Evolutionary conservation across 164 flowering plant genomes (phyloP), one percentile per base, ranked within the genome.

Genomic region (Buxus sempervirens): DNA sequence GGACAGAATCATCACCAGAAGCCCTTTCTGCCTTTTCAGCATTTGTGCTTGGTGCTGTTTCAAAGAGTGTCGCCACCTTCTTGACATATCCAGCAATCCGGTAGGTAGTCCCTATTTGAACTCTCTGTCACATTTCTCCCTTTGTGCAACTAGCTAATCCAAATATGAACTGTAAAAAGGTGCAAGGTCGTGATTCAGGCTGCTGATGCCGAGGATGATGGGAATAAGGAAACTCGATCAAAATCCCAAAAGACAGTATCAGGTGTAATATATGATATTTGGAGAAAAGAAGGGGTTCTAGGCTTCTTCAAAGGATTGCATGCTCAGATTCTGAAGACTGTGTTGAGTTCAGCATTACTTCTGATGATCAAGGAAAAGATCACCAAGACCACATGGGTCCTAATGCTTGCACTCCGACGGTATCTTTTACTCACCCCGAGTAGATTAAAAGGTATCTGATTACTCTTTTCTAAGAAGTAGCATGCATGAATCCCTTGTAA

Each of bases 101-200:
- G 97, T 86, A 58, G 62, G 38, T 36, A 23, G 21, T 65, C 56
- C 51, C 32, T 72, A 56, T 5, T 15, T 45, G 14, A 1, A 10
- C 14, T 15, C 1, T 45, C 13, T 10, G 13, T 45, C 18, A 45
- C 51, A 45, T 5, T 59, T 9, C 65, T 66, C 80, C n/a, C 85
- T 85, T 25, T 82, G 87, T 87, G 77, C 25, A 8, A 26, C n/a
- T 54, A 13, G 1, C 22, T 7, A 41, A 38, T 67, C 26, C 32
- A 54, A 45, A 23, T 57, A 5, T 66, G 67, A 49, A 68, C 5
- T 75, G 25, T 38, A 69, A 18, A 58, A 81, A 91, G 96, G 82
- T 88, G 96, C 75, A 91, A 91, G 74, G 94, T 91, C 67, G 79
- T 81, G 88, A 83, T 91, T 73, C 97, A 91, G 67, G 86, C 97